These are phyloP conservation scores for Penicillium odoratum DNA, from an alignment of 495 filamentous ascomycete species.

Conservation along the genomic window DNA sequence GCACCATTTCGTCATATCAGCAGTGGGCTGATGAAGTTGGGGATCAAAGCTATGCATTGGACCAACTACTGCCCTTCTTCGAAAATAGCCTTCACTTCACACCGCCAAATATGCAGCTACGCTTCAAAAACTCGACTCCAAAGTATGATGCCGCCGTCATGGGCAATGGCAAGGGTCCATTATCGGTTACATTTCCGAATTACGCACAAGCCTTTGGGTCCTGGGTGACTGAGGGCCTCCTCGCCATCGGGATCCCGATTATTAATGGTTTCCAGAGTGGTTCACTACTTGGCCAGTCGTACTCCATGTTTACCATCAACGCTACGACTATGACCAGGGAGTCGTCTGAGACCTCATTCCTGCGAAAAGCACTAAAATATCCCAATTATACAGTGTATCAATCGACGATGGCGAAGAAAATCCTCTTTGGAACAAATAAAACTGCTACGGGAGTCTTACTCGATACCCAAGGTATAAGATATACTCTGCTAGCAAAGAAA, in stretches of 20 bases:
- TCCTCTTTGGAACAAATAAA: slow-evolving; percentile 8
- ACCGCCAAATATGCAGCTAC: not conserved
- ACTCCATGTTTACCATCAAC: not conserved
- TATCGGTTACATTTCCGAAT: not conserved
- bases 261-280: not conserved
- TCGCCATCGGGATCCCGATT: not conserved
- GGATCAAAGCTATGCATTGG: slow-evolving; percentile 49
- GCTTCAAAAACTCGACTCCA: not conserved
- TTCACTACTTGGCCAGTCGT: not conserved
- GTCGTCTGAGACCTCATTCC: not conserved
- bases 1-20: slow-evolving; percentile 38
- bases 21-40: slow-evolving; percentile 56
- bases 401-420: slow-evolving; percentile 5
- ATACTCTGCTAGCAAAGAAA: slow-evolving; percentile 35
- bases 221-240: not conserved
- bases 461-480: slow-evolving; percentile 26
- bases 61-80: not conserved
- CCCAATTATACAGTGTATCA: not conserved
- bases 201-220: not conserved
- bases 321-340: not conserved
- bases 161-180: not conserved
- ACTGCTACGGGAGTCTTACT: slow-evolving; percentile 13
- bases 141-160: not conserved
- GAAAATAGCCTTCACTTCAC: not conserved
- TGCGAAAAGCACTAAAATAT: too few species aligned